Base-by-base conservation (phyloP, 306 rosid species). In the Malus sylvestris region DNA sequence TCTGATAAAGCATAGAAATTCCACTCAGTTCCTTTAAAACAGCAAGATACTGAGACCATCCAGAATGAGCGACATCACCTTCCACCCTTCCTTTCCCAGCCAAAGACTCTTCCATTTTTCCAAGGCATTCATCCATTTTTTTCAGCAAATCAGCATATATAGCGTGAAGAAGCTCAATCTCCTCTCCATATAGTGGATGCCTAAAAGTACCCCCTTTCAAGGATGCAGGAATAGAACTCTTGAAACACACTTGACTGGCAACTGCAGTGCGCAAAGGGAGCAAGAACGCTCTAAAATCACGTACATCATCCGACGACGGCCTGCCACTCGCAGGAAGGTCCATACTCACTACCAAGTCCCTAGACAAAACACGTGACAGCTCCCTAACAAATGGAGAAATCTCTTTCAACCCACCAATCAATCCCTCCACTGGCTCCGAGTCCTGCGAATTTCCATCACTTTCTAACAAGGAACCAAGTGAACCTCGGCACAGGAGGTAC, bases 21-120 rank as follows among this genome's bases (percentile, higher is more conserved):
- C 79, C 58, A 81, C 81, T 69, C 85, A 93, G 75, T 38, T 93
- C 91, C 81, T 83, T 88, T 79, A 91, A 80, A 46, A 91, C 74
- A 62, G 78, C 13, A 68, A 91, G 88, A 84, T 91, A 93, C 68
- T 79, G 85, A 55, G 83, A 79, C 92, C 89, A 85, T 70, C 82
- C 87, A 1, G 85, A 44, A 74, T 72, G 85, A 55, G n/a, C 35
- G 29, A 44, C 18, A 46, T 88, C 88, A 73, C 78, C 81, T 52
- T 84, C 86, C 40, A 62, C 49, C 40, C 49, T 81, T 65, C 61
- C 80, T 71, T 86, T 83, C 53, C 45, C 81, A 68, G 65, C 85
- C 87, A 84, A 78, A 82, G 13, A 40, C 58, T 55, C 76, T 74
- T 82, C 91, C 88, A 93, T 80, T 40, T 29, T 32, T 14, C 33